These are phyloP conservation scores for Elaeis oleifera DNA, from an alignment of 202 grass and related monocot species.

Conservation along the genomic window DNA sequence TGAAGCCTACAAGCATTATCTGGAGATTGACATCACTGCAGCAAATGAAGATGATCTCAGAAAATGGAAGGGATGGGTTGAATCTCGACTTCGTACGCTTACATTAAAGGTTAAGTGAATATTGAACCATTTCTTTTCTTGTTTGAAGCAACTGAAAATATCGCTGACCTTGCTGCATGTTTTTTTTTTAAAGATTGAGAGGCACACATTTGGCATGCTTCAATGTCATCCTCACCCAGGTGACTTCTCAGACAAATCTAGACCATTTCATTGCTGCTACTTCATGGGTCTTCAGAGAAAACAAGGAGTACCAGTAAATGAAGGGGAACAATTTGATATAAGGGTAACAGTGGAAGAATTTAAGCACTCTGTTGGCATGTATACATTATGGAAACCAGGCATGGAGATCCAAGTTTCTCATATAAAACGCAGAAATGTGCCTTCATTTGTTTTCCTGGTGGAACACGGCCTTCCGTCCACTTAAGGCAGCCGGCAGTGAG, in stretches of 20 bases:
- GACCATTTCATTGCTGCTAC: conserved; percentile 55
- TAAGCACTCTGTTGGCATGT: conserved; percentile 43
- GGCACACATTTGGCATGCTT: conserved; percentile 55
- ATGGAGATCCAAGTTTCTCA: conserved; percentile 85
- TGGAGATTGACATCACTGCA: conserved; percentile 65
- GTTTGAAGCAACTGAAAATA: neutral
- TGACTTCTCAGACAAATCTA: conserved; percentile 62
- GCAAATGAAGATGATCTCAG: conserved; percentile 83
- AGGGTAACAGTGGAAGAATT: conserved; percentile 83
- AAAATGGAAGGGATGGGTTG: conserved; percentile 96
- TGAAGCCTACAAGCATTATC: conserved; percentile 89
- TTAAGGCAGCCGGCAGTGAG: conserved; percentile 26
- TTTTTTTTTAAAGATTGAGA: conserved; percentile 45
- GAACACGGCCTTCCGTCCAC: conserved; percentile 50
- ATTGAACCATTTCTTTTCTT: neutral
- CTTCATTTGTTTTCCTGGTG: conserved; percentile 61
- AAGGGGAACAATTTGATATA: conserved; percentile 80
- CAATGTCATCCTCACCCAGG: conserved; percentile 67
- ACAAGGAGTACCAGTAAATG: conserved; percentile 40
- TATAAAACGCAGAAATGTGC: conserved; percentile 61
- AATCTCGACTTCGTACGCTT: conserved; percentile 48
- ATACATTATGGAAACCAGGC: conserved; percentile 46
- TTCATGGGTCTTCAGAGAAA: conserved; percentile 84
- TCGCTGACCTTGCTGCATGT: conserved; percentile 2
- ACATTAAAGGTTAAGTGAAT: conserved; percentile 50